Percentiles rank a stretch among this genome's conserved stretches.
phyloP scores from a whole-genome alignment of 306 rosid genomes.

The Rosa chinensis region DNA sequence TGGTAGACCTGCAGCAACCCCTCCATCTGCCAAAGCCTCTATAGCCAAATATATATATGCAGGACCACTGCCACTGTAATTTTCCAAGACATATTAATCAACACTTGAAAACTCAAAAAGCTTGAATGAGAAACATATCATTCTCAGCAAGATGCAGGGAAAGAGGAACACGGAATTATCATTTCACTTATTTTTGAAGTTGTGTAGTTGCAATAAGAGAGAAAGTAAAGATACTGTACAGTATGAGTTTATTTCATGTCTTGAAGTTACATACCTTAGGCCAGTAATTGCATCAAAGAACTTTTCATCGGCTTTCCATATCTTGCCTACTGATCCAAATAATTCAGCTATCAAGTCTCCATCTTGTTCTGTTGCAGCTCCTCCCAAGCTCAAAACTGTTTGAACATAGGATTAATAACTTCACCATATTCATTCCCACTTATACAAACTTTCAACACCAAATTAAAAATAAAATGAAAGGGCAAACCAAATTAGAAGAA shows the following conservation, averaged over 20 bases:
- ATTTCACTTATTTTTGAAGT: not conserved
- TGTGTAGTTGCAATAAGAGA: conserved; percentile 9
- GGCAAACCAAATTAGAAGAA: not conserved
- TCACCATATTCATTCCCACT: conserved; percentile 11
- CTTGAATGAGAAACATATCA: not conserved
- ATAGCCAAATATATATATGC: conserved; percentile 87
- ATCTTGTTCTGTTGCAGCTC: conserved; percentile 74
- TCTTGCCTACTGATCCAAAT: conserved; percentile 89
- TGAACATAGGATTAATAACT: conserved; percentile 21
- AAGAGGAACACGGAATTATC: not conserved
- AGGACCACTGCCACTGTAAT: conserved; percentile 95
- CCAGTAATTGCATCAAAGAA: conserved; percentile 91
- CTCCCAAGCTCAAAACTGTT: conserved; percentile 76
- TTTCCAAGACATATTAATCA: conserved; percentile 4
- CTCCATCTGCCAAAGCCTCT: conserved; percentile 99
- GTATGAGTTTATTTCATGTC: not conserved
- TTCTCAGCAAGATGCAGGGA: not conserved
- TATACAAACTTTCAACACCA: not conserved
- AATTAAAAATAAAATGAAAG: not conserved
- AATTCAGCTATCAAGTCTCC: conserved; percentile 61
- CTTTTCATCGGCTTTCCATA: conserved; percentile 87
- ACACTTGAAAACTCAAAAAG: not conserved
- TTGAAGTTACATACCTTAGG: conserved; percentile 56
- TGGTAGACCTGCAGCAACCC: conserved; percentile 98
- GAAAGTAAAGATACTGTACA: not conserved